Conservation (phyloP, 1,284 basidiomycete species). For the Neotropicomus parvogracilis region DNA sequence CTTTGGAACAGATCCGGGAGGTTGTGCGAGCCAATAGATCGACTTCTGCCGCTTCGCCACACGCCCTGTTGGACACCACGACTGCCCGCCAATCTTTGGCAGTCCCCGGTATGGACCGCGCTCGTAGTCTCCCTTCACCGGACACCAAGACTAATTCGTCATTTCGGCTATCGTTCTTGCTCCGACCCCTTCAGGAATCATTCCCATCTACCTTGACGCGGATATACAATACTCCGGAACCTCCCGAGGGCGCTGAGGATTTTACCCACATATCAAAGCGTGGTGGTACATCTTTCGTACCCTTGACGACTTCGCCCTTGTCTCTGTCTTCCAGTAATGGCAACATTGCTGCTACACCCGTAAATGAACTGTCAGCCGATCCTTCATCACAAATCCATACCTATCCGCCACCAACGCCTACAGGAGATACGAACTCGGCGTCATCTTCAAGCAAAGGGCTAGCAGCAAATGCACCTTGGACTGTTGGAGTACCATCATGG, state of each 20-base stretch:
- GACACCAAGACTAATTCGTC: constrained; percentile 37
- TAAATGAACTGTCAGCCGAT: constrained; percentile 18
- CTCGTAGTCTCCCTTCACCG: constrained; percentile 34
- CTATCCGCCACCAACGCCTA: constrained; percentile 68
- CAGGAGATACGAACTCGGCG: constrained; percentile 35
- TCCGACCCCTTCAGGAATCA: constrained; percentile 61
- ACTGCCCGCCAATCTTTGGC: constrained; percentile 37
- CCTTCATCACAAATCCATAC: constrained; percentile 49
- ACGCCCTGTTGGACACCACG: constrained; percentile 67
- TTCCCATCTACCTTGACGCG: constrained; percentile 37
- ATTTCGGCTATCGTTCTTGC: constrained; percentile 58
- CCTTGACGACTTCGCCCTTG: constrained; percentile 43
- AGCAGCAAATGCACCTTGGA: constrained; percentile 43
- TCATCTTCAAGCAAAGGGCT: constrained; percentile 27
- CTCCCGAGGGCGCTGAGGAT: constrained; percentile 47
- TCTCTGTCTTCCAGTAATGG: constrained; percentile 15
- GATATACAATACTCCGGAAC: constrained; percentile 33
- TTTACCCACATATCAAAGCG: constrained; percentile 67
- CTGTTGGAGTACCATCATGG: constrained; percentile 69
- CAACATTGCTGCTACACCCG: constrained; percentile 8
- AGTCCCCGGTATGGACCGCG: constrained; percentile 36
- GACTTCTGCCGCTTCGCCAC: constrained; percentile 38
- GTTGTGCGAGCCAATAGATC: constrained; percentile 59
- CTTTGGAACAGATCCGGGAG: constrained; percentile 76
- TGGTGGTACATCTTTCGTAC: constrained; percentile 54